A percentile compares a stretch with the other conserved stretches of the same genome.
These are phyloP conservation scores for Podospora pseudocomata DNA, from an alignment of 495 filamentous ascomycete species.

Conservation along the genomic window DNA sequence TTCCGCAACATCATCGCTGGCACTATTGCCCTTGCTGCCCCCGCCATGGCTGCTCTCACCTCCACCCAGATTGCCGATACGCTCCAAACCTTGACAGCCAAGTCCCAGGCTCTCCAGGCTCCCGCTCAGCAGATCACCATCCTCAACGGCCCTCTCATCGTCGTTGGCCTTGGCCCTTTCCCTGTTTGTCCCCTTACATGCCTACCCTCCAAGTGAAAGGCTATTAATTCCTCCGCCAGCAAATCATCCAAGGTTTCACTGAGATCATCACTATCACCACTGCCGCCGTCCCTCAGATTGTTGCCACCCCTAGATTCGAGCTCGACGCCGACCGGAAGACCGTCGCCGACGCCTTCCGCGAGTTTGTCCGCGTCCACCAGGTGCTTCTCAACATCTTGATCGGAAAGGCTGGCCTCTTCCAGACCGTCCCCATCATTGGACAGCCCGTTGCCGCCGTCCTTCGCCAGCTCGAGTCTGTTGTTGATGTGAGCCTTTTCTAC, in stretches of 20 bases:
- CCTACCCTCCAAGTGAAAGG: too few relatives aligned
- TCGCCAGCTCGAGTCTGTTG: conserved; percentile 18
- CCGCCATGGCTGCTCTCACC: background rate
- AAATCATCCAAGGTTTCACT: conserved; percentile 21
- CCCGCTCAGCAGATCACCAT: conserved; percentile 23
- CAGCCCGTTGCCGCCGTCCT: conserved; percentile 17
- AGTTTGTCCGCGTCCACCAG: conserved; percentile 28
- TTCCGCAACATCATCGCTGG: background rate
- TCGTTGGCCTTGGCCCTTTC: conserved; percentile 25
- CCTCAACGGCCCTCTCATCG: conserved; percentile 22
- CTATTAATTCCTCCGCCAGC: conserved; percentile 2
- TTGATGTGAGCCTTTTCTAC: conserved; percentile 10
- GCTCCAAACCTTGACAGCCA: background rate
- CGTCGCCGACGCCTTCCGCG: conserved; percentile 18
- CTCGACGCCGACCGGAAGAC: conserved; percentile 5
- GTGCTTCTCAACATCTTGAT: conserved; percentile 32
- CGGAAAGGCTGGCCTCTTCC: conserved; percentile 29
- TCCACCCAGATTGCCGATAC: background rate
- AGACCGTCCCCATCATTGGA: conserved; percentile 1
- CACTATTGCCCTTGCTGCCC: background rate
- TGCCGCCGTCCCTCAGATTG: background rate
- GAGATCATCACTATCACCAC: conserved; percentile 25
- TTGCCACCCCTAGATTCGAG: background rate
- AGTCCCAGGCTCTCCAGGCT: background rate
- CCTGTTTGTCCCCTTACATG: conserved; percentile 11